These are phyloP conservation scores for Ilyonectria robusta DNA, from an alignment of 2,329 filamentous ascomycete species.

Conservation along the genomic window DNA sequence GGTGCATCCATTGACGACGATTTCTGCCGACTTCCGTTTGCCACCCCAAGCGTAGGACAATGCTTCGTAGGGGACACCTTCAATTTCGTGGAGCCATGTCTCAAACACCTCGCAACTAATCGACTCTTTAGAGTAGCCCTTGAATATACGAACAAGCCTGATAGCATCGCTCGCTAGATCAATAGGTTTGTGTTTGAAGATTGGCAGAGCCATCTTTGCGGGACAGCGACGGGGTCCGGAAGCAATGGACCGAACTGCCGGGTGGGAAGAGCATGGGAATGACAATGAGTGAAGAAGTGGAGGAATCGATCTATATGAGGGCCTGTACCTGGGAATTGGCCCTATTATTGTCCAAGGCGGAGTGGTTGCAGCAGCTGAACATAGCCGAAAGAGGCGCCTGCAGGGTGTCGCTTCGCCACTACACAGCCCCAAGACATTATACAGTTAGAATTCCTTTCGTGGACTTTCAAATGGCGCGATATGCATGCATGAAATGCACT, in stretches of 20 bases:
- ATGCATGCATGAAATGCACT: no score
- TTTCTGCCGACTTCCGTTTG: accelerated
- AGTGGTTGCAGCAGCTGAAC: not conserved
- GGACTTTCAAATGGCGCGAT: no score
- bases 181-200: not conserved
- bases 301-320: not conserved
- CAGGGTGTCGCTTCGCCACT: not conserved
- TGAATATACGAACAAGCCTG: not conserved
- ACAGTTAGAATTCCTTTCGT: no score
- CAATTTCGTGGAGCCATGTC: not conserved
- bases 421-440: not conserved
- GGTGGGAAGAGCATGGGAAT: not conserved
- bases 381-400: not conserved
- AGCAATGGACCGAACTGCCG: not conserved
- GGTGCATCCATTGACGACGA: accelerated
- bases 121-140: not conserved
- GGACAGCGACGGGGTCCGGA: not conserved
- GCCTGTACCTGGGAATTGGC: not conserved
- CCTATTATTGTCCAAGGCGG: not conserved
- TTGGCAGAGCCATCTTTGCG: not conserved
- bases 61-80: conserved; percentile 13
- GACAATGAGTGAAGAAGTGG: not conserved
- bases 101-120: not conserved
- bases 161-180: not conserved
- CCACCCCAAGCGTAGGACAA: conserved; percentile 24